Percentiles rank a stretch among this genome's conserved stretches.
Conservation (phyloP, 1,139 yeast genomes). For the Maudiozyma humilis region DNA sequence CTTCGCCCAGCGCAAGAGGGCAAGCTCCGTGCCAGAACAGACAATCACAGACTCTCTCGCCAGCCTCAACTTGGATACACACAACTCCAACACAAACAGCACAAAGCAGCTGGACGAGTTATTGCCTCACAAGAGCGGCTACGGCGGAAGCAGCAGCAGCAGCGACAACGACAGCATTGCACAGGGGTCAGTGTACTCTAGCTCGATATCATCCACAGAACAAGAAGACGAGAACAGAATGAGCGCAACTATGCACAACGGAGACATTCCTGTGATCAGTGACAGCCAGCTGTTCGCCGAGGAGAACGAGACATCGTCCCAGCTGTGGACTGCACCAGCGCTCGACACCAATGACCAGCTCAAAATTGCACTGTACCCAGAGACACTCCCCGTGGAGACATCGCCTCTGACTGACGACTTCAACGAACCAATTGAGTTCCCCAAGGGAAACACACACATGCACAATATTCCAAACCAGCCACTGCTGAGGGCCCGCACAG, state of each 20-base stretch:
- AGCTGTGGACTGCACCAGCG: constrained; percentile 35
- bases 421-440: constrained; percentile 4
- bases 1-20: constrained; percentile 16
- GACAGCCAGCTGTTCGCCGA: constrained; percentile 13
- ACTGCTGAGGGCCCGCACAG: background rate
- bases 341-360: constrained; percentile 34
- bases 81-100: background rate
- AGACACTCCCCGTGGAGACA: constrained; percentile 8
- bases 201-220: constrained; percentile 1
- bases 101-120: constrained; percentile 1
- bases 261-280: constrained; percentile 1
- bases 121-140: background rate
- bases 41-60: constrained; percentile 3
- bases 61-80: background rate
- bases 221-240: background rate
- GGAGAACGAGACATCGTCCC: constrained; percentile 19
- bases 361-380: constrained; percentile 22
- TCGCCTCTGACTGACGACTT: constrained; percentile 2
- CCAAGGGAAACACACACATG: background rate
- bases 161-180: background rate
- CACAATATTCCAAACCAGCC: background rate
- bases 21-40: constrained; percentile 24
- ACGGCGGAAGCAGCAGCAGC: too few species aligned
- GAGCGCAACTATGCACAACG: background rate
- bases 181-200: background rate